A percentile compares a stretch with the other conserved stretches of the same genome.
Evolutionary conservation across 768 basidiomycete species (phyloP).

Genomic region (Podaxis rugospora): DNA sequence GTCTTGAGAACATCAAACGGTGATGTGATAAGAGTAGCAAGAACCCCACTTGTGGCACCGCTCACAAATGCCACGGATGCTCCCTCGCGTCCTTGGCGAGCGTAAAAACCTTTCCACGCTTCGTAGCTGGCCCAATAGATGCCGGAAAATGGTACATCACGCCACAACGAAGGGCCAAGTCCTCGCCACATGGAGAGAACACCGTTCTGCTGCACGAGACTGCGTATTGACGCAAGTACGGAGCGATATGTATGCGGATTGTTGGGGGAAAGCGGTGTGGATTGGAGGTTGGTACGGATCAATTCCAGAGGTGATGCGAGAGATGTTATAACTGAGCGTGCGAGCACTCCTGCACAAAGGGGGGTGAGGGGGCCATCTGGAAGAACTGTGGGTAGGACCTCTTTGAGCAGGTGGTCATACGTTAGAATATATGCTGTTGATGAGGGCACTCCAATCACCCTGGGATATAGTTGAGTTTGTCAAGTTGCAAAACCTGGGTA

Average conservation of each 20-base stretch:
- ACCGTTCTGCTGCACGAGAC: conserved; percentile 60
- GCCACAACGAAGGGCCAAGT: conserved; percentile 88
- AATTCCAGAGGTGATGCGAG: conserved; percentile 87
- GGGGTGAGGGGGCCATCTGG: conserved; percentile 55
- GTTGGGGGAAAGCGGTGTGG: conserved; percentile 67
- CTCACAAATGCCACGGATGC: conserved; percentile 78
- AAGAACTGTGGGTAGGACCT: conserved; percentile 56
- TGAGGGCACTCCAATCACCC: conserved; percentile 88
- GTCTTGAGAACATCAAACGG: conserved; percentile 98
- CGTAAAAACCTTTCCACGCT: conserved; percentile 63
- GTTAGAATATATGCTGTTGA: conserved; percentile 93
- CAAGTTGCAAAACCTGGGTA: neutral
- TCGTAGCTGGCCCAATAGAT: conserved; percentile 98
- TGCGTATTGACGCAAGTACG: conserved; percentile 59
- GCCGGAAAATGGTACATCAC: conserved; percentile 97
- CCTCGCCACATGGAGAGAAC: conserved; percentile 82
- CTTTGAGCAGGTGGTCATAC: conserved; percentile 81
- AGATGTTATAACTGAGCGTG: conserved; percentile 75
- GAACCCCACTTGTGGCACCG: conserved; percentile 84
- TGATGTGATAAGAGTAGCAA: conserved; percentile 83
- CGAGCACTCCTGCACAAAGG: conserved; percentile 76
- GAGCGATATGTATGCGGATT: conserved; percentile 76
- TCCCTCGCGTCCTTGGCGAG: conserved; percentile 48
- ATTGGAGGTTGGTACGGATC: conserved; percentile 89
- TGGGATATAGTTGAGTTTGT: conserved; percentile 26